phyloP scores from a whole-genome alignment of 2,329 filamentous ascomycete species.

The Geosmithia morbida region DNA sequence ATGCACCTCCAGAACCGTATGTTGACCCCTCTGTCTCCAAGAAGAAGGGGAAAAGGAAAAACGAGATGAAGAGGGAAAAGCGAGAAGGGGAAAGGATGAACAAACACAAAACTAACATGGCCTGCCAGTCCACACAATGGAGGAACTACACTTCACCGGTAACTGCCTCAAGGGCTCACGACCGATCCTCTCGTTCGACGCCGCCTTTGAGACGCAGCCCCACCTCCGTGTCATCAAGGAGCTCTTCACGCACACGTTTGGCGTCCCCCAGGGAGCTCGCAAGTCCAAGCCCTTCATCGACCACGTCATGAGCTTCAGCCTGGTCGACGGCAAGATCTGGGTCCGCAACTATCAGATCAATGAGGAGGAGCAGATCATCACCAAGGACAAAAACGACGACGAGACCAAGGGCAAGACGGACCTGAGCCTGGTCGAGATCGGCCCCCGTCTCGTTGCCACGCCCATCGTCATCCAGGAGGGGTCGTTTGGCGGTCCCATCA shows the following conservation, averaged over 20 bases:
- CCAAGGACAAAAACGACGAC: constrained; percentile 22
- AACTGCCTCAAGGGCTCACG: constrained; percentile 92
- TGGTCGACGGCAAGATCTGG: constrained; percentile 92
- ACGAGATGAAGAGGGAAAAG: too few species aligned
- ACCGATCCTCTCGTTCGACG: constrained; percentile 84
- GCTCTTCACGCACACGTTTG: constrained; percentile 79
- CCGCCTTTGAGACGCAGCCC: constrained; percentile 67
- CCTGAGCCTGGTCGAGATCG: constrained; percentile 79
- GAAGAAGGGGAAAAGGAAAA: not conserved
- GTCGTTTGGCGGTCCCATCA: constrained; percentile 87
- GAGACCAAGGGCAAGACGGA: constrained; percentile 38
- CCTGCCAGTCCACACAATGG: constrained; percentile 76
- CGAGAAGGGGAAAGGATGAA: too few species aligned
- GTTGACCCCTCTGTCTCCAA: not conserved
- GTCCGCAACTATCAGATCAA: constrained; percentile 87
- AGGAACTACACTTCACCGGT: constrained; percentile 89
- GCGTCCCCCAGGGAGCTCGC: constrained; percentile 74
- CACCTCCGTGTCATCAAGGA: constrained; percentile 78
- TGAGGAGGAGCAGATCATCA: constrained; percentile 55
- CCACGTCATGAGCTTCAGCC: constrained; percentile 83
- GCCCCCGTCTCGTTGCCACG: constrained; percentile 81
- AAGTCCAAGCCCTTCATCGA: constrained; percentile 95
- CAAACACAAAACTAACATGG: constrained; percentile 12
- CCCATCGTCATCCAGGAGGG: constrained; percentile 87
- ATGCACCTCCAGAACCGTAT: constrained; percentile 67